Conservation (phyloP, 495 filamentous ascomycete genomes). For the Aspergillus panamensis region DNA sequence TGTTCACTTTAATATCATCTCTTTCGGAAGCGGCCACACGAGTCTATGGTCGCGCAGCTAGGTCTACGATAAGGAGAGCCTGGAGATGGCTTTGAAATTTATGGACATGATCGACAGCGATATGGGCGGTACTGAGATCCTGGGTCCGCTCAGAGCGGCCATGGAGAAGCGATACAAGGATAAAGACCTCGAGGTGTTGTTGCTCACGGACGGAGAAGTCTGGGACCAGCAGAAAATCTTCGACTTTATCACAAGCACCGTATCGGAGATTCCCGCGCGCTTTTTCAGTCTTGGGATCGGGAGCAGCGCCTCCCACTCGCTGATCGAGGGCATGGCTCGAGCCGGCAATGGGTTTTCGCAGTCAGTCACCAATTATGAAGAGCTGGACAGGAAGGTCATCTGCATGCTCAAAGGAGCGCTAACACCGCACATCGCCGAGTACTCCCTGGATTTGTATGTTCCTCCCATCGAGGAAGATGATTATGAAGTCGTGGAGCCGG, state of each 20-base stretch:
- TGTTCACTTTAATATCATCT: conserved; percentile 71
- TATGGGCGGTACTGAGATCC: conserved; percentile 70
- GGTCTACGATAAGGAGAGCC: conserved; percentile 48
- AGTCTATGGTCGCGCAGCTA: conserved; percentile 60
- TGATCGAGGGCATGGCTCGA: conserved; percentile 65
- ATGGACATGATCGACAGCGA: conserved; percentile 47
- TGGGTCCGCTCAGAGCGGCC: conserved; percentile 47
- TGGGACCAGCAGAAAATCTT: conserved; percentile 57
- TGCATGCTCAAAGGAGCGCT: conserved; percentile 69
- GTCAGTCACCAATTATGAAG: conserved; percentile 53
- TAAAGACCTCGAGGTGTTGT: conserved; percentile 58
- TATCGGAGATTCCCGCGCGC: conserved; percentile 47
- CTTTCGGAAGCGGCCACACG: conserved; percentile 52
- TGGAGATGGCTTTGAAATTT: conserved; percentile 50
- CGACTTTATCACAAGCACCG: conserved; percentile 40
- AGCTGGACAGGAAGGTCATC: conserved; percentile 60
- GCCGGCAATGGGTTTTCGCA: conserved; percentile 68
- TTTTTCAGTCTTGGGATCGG: conserved; percentile 70
- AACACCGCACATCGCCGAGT: conserved; percentile 57
- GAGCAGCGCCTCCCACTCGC: conserved; percentile 52
- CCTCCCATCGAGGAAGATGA: conserved; percentile 52
- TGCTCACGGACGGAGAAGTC: conserved; percentile 71
- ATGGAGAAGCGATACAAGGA: conserved; percentile 49
- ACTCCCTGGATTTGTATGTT: conserved; percentile 46
- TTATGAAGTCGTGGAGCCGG: conserved; percentile 57